Conservation (phyloP, 371 early-diverging fungal genomes). For the Actinomortierella ambigua region DNA sequence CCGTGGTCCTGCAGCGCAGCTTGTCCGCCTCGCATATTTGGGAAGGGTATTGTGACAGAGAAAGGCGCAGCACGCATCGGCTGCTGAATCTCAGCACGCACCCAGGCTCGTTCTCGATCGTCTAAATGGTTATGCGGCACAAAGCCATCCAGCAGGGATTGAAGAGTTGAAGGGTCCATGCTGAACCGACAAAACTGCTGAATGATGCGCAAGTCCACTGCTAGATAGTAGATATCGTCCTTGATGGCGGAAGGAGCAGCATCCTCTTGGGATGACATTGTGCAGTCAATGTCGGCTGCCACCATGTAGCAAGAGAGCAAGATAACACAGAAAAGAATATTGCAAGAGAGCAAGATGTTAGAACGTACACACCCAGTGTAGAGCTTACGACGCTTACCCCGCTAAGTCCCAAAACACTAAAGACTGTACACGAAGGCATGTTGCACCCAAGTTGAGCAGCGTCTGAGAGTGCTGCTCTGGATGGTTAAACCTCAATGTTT, state of each 20-base stretch:
- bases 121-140: conserved; percentile 23
- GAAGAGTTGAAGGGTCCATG: conserved; percentile 20
- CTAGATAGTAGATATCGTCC: conserved; percentile 28
- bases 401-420: no score
- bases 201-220: conserved; percentile 29
- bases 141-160: conserved; percentile 11
- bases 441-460: no score
- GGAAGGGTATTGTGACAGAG: conserved; percentile 20
- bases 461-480: no score
- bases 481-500: no score
- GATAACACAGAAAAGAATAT: no score
- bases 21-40: neutral
- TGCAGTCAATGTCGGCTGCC: no score
- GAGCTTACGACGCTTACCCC: no score
- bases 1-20: neutral
- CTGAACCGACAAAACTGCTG: conserved; percentile 37
- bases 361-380: no score
- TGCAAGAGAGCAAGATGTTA: no score
- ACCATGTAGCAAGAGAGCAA: no score
- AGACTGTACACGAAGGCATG: no score
- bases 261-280: neutral
- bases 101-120: conserved; percentile 19
- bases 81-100: conserved; percentile 17
- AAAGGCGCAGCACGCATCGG: conserved; percentile 22
- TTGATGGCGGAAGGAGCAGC: conserved; percentile 1